phyloP scores from a whole-genome alignment of 2,329 filamentous ascomycete species.

The Sordariomycetes sp. region DNA sequence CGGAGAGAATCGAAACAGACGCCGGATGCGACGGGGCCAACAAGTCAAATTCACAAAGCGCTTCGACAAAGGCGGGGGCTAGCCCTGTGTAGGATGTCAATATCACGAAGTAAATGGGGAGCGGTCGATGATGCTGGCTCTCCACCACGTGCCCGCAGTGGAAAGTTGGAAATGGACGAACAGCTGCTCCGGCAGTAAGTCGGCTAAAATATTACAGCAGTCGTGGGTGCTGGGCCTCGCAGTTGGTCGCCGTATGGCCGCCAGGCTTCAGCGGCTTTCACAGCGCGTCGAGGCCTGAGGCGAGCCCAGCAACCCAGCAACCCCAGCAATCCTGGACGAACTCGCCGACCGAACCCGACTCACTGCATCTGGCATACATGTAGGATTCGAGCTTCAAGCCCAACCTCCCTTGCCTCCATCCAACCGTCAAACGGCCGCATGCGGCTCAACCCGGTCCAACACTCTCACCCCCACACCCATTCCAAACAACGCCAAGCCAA shows the following conservation, averaged over 20 bases:
- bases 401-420: too few relatives aligned
- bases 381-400: too few relatives aligned
- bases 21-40: not conserved
- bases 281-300: not conserved
- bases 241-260: not conserved
- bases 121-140: not conserved
- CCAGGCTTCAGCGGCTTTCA: not conserved
- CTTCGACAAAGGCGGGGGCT: not conserved
- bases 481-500: not conserved
- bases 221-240: not conserved
- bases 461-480: not conserved
- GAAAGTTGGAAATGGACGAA: not conserved
- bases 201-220: not conserved
- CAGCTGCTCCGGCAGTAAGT: not conserved
- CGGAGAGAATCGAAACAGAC: not conserved
- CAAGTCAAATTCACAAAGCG: not conserved
- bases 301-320: too few relatives aligned
- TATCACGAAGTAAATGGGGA: not conserved
- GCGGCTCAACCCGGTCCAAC: not conserved
- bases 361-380: too few relatives aligned
- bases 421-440: too few relatives aligned
- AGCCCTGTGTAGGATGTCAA: not conserved
- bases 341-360: too few relatives aligned
- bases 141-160: not conserved
- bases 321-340: too few relatives aligned